phyloP scores from a whole-genome alignment of 2,329 filamentous ascomycete genomes.

The Blastomyces percursus region DNA sequence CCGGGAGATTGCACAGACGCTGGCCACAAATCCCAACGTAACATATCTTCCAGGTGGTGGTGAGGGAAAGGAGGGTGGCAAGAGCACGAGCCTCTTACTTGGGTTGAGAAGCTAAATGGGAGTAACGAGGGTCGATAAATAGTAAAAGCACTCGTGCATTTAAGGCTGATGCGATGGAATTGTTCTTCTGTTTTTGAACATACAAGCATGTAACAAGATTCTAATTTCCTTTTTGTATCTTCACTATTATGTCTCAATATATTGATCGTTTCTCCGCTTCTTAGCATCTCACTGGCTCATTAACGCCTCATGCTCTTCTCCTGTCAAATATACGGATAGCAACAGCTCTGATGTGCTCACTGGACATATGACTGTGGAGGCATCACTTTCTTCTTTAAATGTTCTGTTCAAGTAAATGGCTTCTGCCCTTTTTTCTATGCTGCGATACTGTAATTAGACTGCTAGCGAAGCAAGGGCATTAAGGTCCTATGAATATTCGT shows the following conservation, averaged over 20 bases:
- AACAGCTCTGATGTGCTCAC: background rate
- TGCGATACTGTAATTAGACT: background rate
- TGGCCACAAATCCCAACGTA: constrained; percentile 86
- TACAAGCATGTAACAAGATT: constrained; percentile 5
- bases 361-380: background rate
- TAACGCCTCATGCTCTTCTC: background rate
- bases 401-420: background rate
- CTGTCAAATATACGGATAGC: background rate
- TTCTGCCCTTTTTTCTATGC: background rate
- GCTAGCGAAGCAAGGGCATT: background rate
- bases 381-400: background rate
- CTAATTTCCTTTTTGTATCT: background rate
- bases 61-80: constrained; percentile 44
- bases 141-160: background rate
- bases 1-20: constrained; percentile 84
- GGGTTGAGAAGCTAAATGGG: constrained; percentile 44
- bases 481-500: background rate
- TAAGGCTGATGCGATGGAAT: background rate
- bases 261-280: constrained; percentile 5
- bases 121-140: background rate
- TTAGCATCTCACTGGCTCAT: background rate
- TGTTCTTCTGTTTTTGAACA: background rate
- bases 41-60: constrained; percentile 76
- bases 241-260: constrained; percentile 3
- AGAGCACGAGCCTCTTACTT: constrained; percentile 56